phyloP scores from a whole-genome alignment of 1,284 basidiomycete species.

The Sanghuangporus sanghuang region DNA sequence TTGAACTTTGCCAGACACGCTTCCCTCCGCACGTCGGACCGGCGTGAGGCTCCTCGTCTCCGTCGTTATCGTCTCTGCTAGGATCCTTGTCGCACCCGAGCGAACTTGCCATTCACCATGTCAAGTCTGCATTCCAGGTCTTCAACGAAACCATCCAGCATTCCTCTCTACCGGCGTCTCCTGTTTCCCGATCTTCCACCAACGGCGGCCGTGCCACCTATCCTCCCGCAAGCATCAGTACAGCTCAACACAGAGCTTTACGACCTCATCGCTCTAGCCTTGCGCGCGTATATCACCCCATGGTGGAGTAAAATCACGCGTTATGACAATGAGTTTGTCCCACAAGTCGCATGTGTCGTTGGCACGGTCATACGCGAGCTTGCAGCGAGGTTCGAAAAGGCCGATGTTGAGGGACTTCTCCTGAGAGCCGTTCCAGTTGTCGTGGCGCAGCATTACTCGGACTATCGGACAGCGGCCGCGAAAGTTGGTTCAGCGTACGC shows the following conservation, averaged over 20 bases:
- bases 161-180: conserved; percentile 57
- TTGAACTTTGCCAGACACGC: not conserved
- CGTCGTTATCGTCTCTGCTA: not conserved
- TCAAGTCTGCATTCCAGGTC: conserved; percentile 11
- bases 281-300: conserved; percentile 70
- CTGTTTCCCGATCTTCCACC: conserved; percentile 55
- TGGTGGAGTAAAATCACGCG: conserved; percentile 82
- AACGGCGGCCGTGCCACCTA: conserved; percentile 44
- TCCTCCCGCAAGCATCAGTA: conserved; percentile 41
- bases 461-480: conserved; percentile 61
- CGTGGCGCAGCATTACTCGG: conserved; percentile 65
- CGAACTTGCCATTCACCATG: not conserved
- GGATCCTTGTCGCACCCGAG: not conserved
- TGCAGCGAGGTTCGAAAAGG: conserved; percentile 48
- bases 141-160: conserved; percentile 24
- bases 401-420: conserved; percentile 55
- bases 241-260: conserved; percentile 67
- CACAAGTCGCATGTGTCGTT: conserved; percentile 60
- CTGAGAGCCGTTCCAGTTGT: conserved; percentile 57
- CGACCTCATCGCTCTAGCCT: conserved; percentile 69
- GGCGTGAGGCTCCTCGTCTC: not conserved
- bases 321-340: conserved; percentile 77
- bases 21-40: not conserved
- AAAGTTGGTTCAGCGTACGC: conserved; percentile 68
- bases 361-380: conserved; percentile 52